Base-by-base conservation (phyloP, 768 basidiomycete genomes). In the Clathrus columnatus region DNA sequence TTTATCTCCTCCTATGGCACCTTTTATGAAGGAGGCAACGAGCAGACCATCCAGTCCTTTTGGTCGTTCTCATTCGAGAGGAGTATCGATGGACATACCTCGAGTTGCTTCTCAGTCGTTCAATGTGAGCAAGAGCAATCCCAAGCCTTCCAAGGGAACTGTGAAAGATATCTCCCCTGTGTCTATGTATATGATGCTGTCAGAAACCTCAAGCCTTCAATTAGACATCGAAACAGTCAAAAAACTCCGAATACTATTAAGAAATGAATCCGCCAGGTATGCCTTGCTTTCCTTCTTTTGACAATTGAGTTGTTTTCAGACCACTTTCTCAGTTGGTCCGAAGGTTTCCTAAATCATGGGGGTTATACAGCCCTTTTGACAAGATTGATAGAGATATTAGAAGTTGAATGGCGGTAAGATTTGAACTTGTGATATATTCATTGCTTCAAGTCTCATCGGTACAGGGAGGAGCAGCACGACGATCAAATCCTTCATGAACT, bases 381-480 rank as follows among this genome's bases (percentile, higher is more conserved):
- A 0, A 76, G 91, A 52, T 70, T 98, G 21, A 89, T 92, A 57
- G 94, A 99, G 69, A 77, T 98, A 17, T 76, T 99, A 1, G 89
- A 93, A 62, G 82, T 97, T 30, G 96, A 99, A 69, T 99, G 96
- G 96, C 84, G 95, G 91, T 90, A 61, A 58, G 82, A 21, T 36
- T 24, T 4, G n/a, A 11, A 26, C 36, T 42, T 10, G 32, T 44
- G 46, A 14, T 32, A 42, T 23, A 30, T 52, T 50, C 23, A 52
- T 11, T 20, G 28, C 17, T 46, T 23, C 14, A 29, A 24, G 30
- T 23, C 51, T 49, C 32, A 43, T 18, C 20, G 20, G 20, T 60
- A n/a, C 63, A 93, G 93, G 60, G 95, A 98, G 67, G 96, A 99
- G 65, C 95, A 98, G 64, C 95, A 96, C 61, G 96, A 96, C 64